Conservation (phyloP, 148 eudicot species). For the Vaccinium corymbosum region DNA sequence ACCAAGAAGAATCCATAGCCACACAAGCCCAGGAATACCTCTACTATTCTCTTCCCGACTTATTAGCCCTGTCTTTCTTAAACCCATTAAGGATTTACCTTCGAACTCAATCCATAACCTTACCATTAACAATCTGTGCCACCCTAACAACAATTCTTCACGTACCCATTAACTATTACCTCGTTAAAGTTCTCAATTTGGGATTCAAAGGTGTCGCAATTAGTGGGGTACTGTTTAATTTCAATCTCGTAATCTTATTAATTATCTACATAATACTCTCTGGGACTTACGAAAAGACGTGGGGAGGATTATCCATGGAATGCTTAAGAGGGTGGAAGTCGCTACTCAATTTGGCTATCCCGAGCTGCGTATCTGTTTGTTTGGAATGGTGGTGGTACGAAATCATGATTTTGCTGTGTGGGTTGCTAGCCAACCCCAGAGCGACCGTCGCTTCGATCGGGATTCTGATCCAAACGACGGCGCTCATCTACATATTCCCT, state of each 20-base stretch:
- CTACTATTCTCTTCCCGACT: slow-evolving; percentile 45
- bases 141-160: slow-evolving; percentile 38
- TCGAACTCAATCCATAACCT: slow-evolving; percentile 48
- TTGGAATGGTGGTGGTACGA: slow-evolving; percentile 97
- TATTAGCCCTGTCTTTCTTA: slow-evolving; percentile 41
- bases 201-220: slow-evolving; percentile 47
- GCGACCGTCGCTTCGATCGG: slow-evolving; percentile 23
- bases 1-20: slow-evolving; percentile 41
- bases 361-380: slow-evolving; percentile 77
- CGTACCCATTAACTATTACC: slow-evolving; percentile 40
- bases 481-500: slow-evolving; percentile 22
- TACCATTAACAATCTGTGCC: slow-evolving; percentile 46
- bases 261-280: slow-evolving; percentile 25
- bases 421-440: slow-evolving; percentile 28
- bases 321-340: slow-evolving; percentile 20
- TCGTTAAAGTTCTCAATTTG: slow-evolving; percentile 25
- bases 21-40: slow-evolving; percentile 39
- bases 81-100: slow-evolving; percentile 58
- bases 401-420: slow-evolving; percentile 71
- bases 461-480: slow-evolving; percentile 19
- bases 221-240: slow-evolving; percentile 34
- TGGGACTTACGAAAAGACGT: slow-evolving; percentile 22
- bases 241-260: slow-evolving; percentile 29
- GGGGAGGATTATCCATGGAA: slow-evolving; percentile 18
- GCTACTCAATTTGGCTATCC: slow-evolving; percentile 38